Evolutionary conservation across 805 yeast species (phyloP).

Genomic region (Spathaspora girioi): DNA sequence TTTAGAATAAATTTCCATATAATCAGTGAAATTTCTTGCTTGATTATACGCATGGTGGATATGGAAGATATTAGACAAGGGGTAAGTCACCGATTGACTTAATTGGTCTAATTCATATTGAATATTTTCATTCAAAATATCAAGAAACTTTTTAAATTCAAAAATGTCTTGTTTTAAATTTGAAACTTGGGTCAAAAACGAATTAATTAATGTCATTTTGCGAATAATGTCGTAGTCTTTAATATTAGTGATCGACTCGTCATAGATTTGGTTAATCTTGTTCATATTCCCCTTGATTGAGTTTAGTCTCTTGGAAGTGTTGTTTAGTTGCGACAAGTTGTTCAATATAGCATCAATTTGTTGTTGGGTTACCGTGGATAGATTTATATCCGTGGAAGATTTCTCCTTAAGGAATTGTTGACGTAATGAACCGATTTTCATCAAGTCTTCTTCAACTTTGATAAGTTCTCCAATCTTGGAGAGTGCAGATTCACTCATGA

Average conservation of each 20-base stretch:
- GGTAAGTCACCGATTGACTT: constrained; percentile 29
- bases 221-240: constrained; percentile 67
- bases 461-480: constrained; percentile 37
- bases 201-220: constrained; percentile 63
- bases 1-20: constrained; percentile 53
- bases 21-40: constrained; percentile 77
- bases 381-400: constrained; percentile 68
- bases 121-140: constrained; percentile 50
- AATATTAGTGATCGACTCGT: constrained; percentile 57
- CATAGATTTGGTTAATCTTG: constrained; percentile 47
- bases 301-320: constrained; percentile 33
- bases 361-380: constrained; percentile 64
- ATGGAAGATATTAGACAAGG: constrained; percentile 53
- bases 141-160: constrained; percentile 49
- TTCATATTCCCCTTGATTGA: constrained; percentile 37
- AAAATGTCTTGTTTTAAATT: constrained; percentile 60
- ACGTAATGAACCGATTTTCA: constrained; percentile 48
- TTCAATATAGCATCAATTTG: constrained; percentile 56
- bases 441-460: constrained; percentile 50
- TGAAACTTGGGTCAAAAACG: constrained; percentile 68
- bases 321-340: constrained; percentile 49
- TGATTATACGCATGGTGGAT: constrained; percentile 70
- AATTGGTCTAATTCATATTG: constrained; percentile 38
- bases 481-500: constrained; percentile 9
- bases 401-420: constrained; percentile 66